Base-by-base conservation (phyloP, 768 basidiomycete genomes). In the Agrocybe praecox region DNA sequence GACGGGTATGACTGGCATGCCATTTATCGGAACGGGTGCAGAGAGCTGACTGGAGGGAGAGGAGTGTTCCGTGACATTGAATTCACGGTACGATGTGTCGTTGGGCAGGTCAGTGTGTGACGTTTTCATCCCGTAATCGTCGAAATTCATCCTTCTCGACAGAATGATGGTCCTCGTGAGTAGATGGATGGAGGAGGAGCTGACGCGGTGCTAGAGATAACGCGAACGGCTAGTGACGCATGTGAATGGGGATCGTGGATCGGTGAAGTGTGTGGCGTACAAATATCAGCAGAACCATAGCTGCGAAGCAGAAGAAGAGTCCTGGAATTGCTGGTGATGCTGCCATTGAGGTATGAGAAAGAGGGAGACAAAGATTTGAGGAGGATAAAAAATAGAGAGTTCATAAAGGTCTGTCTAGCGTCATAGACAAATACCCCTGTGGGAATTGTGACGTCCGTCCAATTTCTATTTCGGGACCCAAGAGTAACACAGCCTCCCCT, bases 281-380 rank as follows among this genome's bases (percentile, higher is more conserved):
- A 62, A 90, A 83, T 61, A 88, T 72, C 42, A 92, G 83, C 22
- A 90, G 76, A 7, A 85, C 81, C 68, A 83, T 84, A 0, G 89
- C 92, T 11, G 82, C 80, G 65, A 91, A 87, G 69, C 83, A 84
- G 62, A 90, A 80, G 63, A 92, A 80, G 55, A 92, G 72, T 26
- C 89, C 90, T 60, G 89, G 89, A 36, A 83, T 44, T 26, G 89
- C 88, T 61, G 86, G 78, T 62, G 84, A 81, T 46, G 79, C 76
- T 43, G 61, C 57, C 60, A 60, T 63, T 42, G 55, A 23, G 33
- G 53, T 56, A 49, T 29, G 46, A 29, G 40, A 53, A 26, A 23
- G 34, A 44, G 19, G 44, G 33, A 14, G 9, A 45, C 21, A 40
- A 51, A 33, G 56, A 52, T 19, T 56, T 53, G 65, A 52, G n/a